A percentile compares a stretch with the other conserved stretches of the same genome.
phyloP scores from a whole-genome alignment of 148 eudicot genomes.

The Heliamphora exappendiculata region DNA sequence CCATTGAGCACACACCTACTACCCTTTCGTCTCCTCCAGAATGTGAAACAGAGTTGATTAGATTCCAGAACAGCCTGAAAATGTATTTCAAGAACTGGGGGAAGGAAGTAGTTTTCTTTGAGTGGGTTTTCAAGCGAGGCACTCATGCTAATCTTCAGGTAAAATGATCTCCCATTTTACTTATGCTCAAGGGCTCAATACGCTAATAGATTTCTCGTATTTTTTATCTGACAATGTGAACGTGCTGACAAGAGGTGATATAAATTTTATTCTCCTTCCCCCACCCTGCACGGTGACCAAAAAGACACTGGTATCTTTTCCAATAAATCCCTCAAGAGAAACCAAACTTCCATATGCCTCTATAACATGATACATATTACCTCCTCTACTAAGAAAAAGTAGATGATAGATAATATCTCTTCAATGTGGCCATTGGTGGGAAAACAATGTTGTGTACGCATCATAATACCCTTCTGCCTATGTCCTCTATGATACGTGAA shows the following conservation, averaged over 20 bases:
- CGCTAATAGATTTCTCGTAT: background rate
- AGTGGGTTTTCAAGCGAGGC: constrained; percentile 69
- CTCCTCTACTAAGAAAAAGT: no score
- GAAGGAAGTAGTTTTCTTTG: constrained; percentile 79
- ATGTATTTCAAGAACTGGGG: constrained; percentile 49
- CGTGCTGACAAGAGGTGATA: background rate
- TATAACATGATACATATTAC: background rate
- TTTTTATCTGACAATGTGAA: background rate
- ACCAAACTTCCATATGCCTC: background rate
- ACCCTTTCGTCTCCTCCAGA: constrained; percentile 58
- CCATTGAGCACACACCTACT: constrained; percentile 67
- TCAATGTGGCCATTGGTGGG: background rate
- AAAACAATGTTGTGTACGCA: background rate
- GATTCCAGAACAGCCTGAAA: constrained; percentile 56
- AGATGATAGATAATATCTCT: no score
- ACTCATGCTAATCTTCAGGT: constrained; percentile 96
- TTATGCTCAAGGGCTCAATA: no score
- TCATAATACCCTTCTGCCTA: background rate
- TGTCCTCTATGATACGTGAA: background rate
- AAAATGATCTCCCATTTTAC: background rate
- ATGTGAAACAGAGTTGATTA: constrained; percentile 60
- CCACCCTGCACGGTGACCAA: background rate
- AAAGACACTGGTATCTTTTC: background rate
- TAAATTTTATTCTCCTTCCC: background rate
- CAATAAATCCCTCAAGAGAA: background rate